Percentiles rank a stretch among this genome's conserved stretches.
Conservation (phyloP, 371 early-diverging fungal genomes). For the Mortierella sp. region DNA sequence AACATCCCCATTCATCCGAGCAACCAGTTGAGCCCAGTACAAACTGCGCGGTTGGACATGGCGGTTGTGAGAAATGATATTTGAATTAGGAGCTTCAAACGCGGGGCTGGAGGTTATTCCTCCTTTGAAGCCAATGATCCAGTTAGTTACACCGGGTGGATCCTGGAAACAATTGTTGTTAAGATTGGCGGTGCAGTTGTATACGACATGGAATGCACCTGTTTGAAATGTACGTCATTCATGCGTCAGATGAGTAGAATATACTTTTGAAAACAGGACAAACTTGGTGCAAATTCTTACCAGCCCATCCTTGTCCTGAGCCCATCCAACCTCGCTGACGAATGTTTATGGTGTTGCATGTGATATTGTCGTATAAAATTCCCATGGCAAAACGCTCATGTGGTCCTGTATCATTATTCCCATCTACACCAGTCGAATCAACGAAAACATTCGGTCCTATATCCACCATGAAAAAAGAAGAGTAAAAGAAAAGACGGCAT, state of each 20-base stretch:
- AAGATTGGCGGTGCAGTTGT: slow-evolving; percentile 28
- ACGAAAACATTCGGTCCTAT: slow-evolving; percentile 53
- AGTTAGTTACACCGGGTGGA: slow-evolving; percentile 43
- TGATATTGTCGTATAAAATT: slow-evolving; percentile 49
- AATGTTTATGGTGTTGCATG: slow-evolving; percentile 38
- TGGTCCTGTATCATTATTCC: slow-evolving; percentile 53
- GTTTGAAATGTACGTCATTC: not conserved
- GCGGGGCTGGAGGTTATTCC: slow-evolving; percentile 11
- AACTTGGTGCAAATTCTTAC: slow-evolving; percentile 4
- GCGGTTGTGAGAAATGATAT: not conserved
- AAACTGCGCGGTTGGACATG: slow-evolving; percentile 34
- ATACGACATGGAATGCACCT: slow-evolving; percentile 54
- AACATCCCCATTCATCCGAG: slow-evolving; percentile 31
- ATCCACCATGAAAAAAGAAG: no score
- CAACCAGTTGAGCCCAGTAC: slow-evolving; percentile 47
- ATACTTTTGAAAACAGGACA: not conserved
- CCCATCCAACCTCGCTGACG: slow-evolving; percentile 54
- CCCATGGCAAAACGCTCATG: slow-evolving; percentile 58
- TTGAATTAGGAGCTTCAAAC: slow-evolving; percentile 21
- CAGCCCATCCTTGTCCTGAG: slow-evolving; percentile 55
- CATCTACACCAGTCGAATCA: slow-evolving; percentile 43
- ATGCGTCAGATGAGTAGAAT: not conserved
- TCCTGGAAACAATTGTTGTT: slow-evolving; percentile 50
- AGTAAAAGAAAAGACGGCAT: no score
- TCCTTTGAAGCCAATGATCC: slow-evolving; percentile 48